Conservation (phyloP, 2,329 filamentous ascomycete genomes). For the Xylariaceae sp. region DNA sequence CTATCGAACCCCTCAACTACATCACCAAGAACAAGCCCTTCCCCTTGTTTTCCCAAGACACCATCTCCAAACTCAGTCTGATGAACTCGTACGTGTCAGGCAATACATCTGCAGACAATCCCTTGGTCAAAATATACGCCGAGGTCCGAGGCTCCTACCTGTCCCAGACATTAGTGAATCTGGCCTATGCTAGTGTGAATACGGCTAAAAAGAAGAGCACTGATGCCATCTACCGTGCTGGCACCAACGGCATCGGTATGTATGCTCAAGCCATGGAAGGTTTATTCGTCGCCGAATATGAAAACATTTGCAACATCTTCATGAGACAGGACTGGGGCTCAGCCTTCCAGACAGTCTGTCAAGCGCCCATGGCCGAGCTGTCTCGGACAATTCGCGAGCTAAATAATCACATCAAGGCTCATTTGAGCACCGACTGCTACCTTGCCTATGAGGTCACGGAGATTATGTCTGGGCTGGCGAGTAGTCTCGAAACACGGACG, state of each 20-base stretch:
- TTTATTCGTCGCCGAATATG: conserved; percentile 82
- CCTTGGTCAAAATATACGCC: conserved; percentile 77
- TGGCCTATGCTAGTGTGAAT: conserved; percentile 82
- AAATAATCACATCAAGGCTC: conserved; percentile 82
- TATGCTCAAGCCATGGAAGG: conserved; percentile 86
- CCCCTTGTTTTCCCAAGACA: conserved; percentile 73
- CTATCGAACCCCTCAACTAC: conserved; percentile 85
- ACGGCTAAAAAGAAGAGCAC: conserved; percentile 76
- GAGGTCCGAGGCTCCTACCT: conserved; percentile 85
- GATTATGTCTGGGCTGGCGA: conserved; percentile 76
- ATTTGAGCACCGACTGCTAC: conserved; percentile 87
- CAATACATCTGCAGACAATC: conserved; percentile 58
- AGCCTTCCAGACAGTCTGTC: conserved; percentile 75
- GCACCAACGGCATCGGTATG: conserved; percentile 85
- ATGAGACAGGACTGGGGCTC: conserved; percentile 77
- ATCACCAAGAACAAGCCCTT: conserved; percentile 88
- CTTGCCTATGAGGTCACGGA: conserved; percentile 94
- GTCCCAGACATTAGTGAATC: conserved; percentile 74
- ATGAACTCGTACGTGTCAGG: conserved; percentile 73
- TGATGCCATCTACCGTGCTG: conserved; percentile 80
- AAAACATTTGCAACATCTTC: conserved; percentile 86
- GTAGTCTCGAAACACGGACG: conserved; percentile 74
- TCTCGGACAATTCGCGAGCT: conserved; percentile 82
- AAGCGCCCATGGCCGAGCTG: conserved; percentile 74
- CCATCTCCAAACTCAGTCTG: conserved; percentile 69